Base-by-base conservation (phyloP, 208 protist genomes). In the Trypanosoma melophagium region DNA sequence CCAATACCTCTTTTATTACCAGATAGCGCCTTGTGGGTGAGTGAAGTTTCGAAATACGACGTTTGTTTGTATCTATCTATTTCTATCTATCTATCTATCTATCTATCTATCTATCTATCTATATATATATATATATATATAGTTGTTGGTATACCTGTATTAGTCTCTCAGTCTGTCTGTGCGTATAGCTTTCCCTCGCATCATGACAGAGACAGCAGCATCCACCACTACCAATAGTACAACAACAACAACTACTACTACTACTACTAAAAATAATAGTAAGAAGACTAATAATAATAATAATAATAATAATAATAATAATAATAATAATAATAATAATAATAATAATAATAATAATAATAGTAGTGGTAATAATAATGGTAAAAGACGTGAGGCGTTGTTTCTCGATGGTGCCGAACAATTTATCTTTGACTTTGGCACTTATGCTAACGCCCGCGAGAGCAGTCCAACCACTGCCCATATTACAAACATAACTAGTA, bases 371-470 rank as follows among this genome's bases (percentile, higher is more conserved):
- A 45, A 19, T 14, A 16, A 3, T 22, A 21, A 19, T 35, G 17
- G 7, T n/a, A 47, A 53, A 31, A 56, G 41, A 21, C 61, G 65
- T 45, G 44, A 40, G 28, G 38, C 56, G 50, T 76, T 95, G n/a
- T 90, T 95, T 21, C 84, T 95, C 13, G 72, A 56, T 9, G 90
- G 93, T 14, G 74, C 71, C 31, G 86, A 95, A 72, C 62, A 81
- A 41, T 95, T 95, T 64, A 54, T 78, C 8, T 95, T 95, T 63
- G 84, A 92, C 74, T 95, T 95, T 74, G 87, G 86, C 35, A 81
- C 69, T 3, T 17, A 7, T 7, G 2, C 25, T 21, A 25, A 24
- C 12, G 51, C 13, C 3, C 4, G 53, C 13, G 60, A 44, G 22
- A 21, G 42, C 14, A 55, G 19, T 14, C 4, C 19, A 10, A 49